Conservation (phyloP, 208 protist species). For the Cochliopodium minus region DNA sequence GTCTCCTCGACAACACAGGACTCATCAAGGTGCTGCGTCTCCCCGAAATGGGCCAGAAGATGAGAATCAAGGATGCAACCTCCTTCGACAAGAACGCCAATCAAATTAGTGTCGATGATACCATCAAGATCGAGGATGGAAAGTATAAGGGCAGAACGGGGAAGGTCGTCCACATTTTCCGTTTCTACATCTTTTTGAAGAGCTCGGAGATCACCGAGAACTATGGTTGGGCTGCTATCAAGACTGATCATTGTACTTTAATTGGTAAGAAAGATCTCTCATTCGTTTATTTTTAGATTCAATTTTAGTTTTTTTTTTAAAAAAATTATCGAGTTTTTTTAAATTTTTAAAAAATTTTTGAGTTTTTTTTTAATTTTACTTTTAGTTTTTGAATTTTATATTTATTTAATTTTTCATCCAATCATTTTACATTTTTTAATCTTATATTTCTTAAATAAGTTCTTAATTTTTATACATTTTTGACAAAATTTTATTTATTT, state of each 20-base stretch:
- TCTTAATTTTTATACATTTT: too few species aligned
- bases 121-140: slow-evolving; percentile 15
- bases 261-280: too few species aligned
- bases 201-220: slow-evolving; percentile 32
- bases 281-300: too few species aligned
- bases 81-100: slow-evolving; percentile 23
- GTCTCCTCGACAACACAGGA: slow-evolving; percentile 30
- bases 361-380: too few species aligned
- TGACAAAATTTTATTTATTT: too few species aligned
- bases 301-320: too few species aligned
- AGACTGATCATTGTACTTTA: not conserved
- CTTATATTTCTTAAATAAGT: too few species aligned
- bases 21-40: slow-evolving; percentile 18
- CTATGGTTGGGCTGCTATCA: slow-evolving; percentile 29
- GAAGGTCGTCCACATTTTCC: slow-evolving; percentile 33
- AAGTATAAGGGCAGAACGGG: slow-evolving; percentile 16
- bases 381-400: too few species aligned
- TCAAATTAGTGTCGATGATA: slow-evolving; percentile 19
- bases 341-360: too few species aligned
- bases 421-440: too few species aligned
- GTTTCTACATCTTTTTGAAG: slow-evolving; percentile 29
- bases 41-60: slow-evolving; percentile 29
- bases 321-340: too few species aligned
- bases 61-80: slow-evolving; percentile 2
- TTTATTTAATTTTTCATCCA: too few species aligned